Percentiles rank a stretch among this genome's conserved stretches.
Conservation (phyloP, 176 grass and related monocot species). For the Poa annua region DNA sequence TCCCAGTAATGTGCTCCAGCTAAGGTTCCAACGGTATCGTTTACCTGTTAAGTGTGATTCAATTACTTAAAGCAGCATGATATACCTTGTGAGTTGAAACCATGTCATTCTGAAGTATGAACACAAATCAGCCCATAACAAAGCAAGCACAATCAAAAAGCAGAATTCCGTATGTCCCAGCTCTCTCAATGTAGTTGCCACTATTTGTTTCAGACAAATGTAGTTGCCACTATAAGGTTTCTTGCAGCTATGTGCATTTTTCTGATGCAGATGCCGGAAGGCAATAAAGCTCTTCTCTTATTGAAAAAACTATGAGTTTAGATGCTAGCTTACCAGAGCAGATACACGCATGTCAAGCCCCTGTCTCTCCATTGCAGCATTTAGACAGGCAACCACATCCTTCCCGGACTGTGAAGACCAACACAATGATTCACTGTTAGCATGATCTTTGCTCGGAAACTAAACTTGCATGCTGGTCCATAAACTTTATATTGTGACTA, state of each 20-base stretch:
- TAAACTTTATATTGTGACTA: no score
- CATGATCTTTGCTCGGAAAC: not conserved
- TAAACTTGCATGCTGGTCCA: not conserved
- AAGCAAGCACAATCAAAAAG: not conserved
- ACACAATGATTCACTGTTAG: not conserved
- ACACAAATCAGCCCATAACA: not conserved
- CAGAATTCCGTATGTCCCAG: not conserved
- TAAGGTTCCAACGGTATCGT: slow-evolving; percentile 45
- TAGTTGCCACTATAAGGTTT: not conserved
- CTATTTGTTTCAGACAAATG: no score
- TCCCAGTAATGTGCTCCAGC: slow-evolving; percentile 53
- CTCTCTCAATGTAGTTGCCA: no score
- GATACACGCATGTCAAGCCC: slow-evolving; percentile 50
- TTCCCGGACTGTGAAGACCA: slow-evolving; percentile 33
- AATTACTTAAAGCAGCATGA: not conserved
- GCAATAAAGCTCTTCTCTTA: not conserved
- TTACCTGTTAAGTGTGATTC: slow-evolving; percentile 27
- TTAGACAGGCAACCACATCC: slow-evolving; percentile 52
- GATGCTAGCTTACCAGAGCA: slow-evolving; percentile 34
- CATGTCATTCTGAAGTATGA: not conserved
- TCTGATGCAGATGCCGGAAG: not conserved
- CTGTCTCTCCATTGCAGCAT: slow-evolving; percentile 41
- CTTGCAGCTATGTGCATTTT: not conserved
- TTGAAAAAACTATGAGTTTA: not conserved
- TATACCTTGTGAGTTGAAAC: not conserved